Evolutionary conservation across 2,329 filamentous ascomycete species (phyloP), one percentile per base, ranked within the genome.

Genomic region (Hirsutella minnesotensis): DNA sequence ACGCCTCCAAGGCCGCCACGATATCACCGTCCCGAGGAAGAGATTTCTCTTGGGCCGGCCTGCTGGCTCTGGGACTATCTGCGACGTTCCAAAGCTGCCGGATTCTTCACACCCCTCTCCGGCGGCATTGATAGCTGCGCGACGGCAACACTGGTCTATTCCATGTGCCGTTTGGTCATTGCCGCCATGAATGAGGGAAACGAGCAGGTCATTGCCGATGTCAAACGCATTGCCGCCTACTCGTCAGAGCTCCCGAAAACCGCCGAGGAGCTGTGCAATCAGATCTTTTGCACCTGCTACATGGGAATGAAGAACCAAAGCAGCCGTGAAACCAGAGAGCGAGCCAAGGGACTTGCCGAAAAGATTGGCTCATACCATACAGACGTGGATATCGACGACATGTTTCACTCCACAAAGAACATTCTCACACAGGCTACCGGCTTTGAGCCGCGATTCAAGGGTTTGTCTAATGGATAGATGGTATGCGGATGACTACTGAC

Each of bases 21-120:
- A 45, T 46, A n/a, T 44, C 56, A n/a, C 40, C 50, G 3, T 19
- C 55, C 56, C 1, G 57, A 58, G 54, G 54, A 58, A 39, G 59
- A 62, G 39, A 61, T 62, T 29, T 48, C 54, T 35, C 47, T 56
- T 41, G 53, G 55, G 1, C 49, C 51, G 13, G 46, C 55, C 3
- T 54, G 56, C 15, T 57, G 47, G 38, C 44, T 82, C 4, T 82
- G 72, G 70, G 71, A 78, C 50, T 78, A 78, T 50, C 60, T 79
- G 1, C 56, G 69, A 2, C 61, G 73, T 15, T 70, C 63, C 4
- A 62, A 63, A 27, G 53, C 53, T n/a, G 63, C 68, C 9, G 75
- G 74, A 3, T 78, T 67, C 51, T 66, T 77, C 34, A 59, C 78
- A 0, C 68, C 73, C 1, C 59, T 78, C 1, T 69, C 64, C 40